Evolutionary conservation across 106 monocot species (phyloP).

Genomic region (Dendrobium officinale): DNA sequence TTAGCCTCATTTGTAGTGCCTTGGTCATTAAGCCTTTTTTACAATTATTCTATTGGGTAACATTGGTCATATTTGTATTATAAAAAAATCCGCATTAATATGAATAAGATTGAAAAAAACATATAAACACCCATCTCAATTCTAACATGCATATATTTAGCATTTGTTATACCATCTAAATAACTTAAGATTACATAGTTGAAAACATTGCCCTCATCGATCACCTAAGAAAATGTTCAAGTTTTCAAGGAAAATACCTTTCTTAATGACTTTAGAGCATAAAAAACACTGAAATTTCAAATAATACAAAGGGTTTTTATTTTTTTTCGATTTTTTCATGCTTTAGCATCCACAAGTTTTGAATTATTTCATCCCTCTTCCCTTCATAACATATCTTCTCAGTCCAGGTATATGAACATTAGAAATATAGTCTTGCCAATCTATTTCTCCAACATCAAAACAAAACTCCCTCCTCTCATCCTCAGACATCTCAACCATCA

Average conservation of each 20-base stretch:
- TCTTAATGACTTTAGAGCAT: background rate
- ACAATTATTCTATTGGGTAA: no score
- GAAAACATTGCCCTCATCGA: background rate
- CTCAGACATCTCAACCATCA: conserved; percentile 67
- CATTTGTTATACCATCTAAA: background rate
- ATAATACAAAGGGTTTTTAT: background rate
- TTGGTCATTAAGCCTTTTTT: no score
- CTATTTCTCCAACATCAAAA: conserved; percentile 56
- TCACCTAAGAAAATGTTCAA: background rate
- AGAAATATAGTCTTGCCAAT: conserved; percentile 79
- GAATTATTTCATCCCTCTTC: conserved; percentile 37
- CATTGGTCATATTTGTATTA: no score
- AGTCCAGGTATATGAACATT: conserved; percentile 81
- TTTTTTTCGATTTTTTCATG: conserved; percentile 7
- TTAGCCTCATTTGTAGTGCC: no score
- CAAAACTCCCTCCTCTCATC: conserved; percentile 61
- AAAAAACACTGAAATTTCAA: background rate
- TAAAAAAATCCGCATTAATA: no score
- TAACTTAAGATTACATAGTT: background rate
- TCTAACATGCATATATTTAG: no score
- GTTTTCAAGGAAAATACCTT: background rate
- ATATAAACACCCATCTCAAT: no score
- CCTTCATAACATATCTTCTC: conserved; percentile 84
- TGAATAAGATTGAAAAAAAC: no score
- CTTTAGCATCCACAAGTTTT: conserved; percentile 13